Base-by-base conservation (phyloP, 148 eudicot genomes). In the Rhododendron ferrugineum region DNA sequence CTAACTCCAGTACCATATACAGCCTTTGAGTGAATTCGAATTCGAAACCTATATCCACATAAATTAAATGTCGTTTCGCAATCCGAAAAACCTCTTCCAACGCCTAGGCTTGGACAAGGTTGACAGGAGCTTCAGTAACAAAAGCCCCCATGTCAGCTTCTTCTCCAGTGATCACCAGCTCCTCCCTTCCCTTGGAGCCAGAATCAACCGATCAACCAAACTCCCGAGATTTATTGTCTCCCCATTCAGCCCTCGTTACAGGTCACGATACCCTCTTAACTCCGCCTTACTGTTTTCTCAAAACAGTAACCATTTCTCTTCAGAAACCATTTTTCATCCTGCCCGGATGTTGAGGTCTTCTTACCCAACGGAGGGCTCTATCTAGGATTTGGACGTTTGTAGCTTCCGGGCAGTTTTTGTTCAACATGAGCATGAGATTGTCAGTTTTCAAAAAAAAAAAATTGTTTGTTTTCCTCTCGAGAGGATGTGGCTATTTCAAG, bases 151-250 rank as follows among this genome's bases (percentile, higher is more conserved):
- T 50, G 56, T 89, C 11, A 89, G 92, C 72, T 89, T 93, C 85
- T 93, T 93, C 88, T 91, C 98, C 15, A 88, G 88, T 52, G 95
- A 96, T 79, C 91, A 91, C 56, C 56, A 50, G 23, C 87, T 95
- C 79, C 86, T 96, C 60, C 98, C 98, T 7, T 92, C 98, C 37
- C 96, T 96, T 9, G 98, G 98, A 82, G 96, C 98, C 84, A 87
- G 93, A 81, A 91, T 92, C 86, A 93, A 93, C 79, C 92, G 85
- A 34, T 40, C 92, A 3, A 84, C 89, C 30, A 88, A 87, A 50
- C 96, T 92, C 36, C 77, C 92, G 4, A 92, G 84, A 76, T 86
- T 79, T 80, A 89, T 92, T 50, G 75, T 96, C 32, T 93, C 94
- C 3, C 98, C 98, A 49, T 96, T 89, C 62, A 84, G 86, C 87